Percentiles rank a stretch among this genome's conserved stretches.
Evolutionary conservation across 2,329 filamentous ascomycete genomes (phyloP).

Genomic region (Aspergillus candidus): DNA sequence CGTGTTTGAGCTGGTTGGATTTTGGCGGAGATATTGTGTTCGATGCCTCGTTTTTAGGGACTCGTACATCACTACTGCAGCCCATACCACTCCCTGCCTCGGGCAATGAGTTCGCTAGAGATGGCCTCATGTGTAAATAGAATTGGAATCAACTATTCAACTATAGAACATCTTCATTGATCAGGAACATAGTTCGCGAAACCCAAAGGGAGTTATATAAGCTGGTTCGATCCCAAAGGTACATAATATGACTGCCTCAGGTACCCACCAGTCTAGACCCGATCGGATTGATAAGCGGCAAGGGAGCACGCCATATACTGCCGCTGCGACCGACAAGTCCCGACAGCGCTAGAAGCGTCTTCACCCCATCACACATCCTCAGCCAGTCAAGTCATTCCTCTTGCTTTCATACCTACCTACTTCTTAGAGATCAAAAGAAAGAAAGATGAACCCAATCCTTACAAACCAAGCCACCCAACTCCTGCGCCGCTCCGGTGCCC

Average conservation of each 20-base stretch:
- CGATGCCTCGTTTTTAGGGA: too few relatives aligned
- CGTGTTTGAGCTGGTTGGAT: too few relatives aligned
- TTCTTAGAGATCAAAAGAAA: not conserved
- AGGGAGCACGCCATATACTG: constrained; percentile 27
- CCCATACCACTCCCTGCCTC: too few relatives aligned
- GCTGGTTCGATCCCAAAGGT: too few relatives aligned
- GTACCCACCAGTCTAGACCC: constrained; percentile 17
- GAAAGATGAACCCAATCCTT: constrained; percentile 13
- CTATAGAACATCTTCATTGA: too few relatives aligned
- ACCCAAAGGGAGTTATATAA: too few relatives aligned
- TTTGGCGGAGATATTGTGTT: too few relatives aligned
- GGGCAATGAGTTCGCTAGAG: too few relatives aligned
- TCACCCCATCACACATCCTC: constrained; percentile 10
- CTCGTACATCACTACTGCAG: too few relatives aligned
- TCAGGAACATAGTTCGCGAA: too few relatives aligned
- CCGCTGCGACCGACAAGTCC: constrained; percentile 1
- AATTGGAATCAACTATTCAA: not conserved
- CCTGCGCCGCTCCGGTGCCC: constrained; percentile 6
- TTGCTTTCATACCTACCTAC: too few relatives aligned
- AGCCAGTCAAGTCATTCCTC: not conserved
- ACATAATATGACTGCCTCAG: constrained; percentile 6
- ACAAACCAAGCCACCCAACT: constrained; percentile 8
- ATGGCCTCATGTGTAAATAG: not conserved
- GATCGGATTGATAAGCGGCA: constrained; percentile 28
- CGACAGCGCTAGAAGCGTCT: constrained; percentile 2